Evolutionary conservation across 163 green algal genomes (phyloP).

Genomic region (Chlamydomonas reinhardtii): DNA sequence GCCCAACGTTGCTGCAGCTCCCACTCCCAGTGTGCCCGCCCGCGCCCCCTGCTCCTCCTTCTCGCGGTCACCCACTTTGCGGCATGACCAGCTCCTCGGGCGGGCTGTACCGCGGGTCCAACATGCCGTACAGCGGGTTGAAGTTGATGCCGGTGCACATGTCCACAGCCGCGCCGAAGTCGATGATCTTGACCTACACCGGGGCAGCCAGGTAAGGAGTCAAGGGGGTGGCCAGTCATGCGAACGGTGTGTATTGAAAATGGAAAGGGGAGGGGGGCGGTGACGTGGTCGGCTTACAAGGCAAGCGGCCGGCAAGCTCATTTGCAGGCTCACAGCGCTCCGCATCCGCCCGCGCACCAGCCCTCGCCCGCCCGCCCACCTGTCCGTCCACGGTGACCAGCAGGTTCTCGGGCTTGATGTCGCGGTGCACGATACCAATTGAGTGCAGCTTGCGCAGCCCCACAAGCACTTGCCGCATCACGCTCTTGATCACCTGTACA

Average conservation of each 20-base stretch:
- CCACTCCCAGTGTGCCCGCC: too few relatives aligned
- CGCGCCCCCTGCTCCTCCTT: too few relatives aligned
- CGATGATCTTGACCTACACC: slow-evolving; percentile 91
- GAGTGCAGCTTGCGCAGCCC: slow-evolving; percentile 78
- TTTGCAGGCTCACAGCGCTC: too few relatives aligned
- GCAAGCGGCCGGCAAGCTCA: too few relatives aligned
- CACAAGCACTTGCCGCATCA: slow-evolving; percentile 83
- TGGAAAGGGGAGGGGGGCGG: too few relatives aligned
- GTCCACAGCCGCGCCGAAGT: slow-evolving; percentile 96
- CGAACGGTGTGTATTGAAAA: too few relatives aligned
- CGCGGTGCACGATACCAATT: slow-evolving; percentile 92
- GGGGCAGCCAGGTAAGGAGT: not conserved
- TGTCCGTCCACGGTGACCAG: slow-evolving; percentile 85
- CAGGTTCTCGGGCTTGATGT: slow-evolving; percentile 92
- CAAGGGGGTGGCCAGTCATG: too few relatives aligned
- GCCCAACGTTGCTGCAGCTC: too few relatives aligned
- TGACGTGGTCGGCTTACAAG: too few relatives aligned
- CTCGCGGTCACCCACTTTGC: slow-evolving; percentile 71
- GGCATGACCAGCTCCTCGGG: slow-evolving; percentile 92
- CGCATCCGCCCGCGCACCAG: too few relatives aligned
- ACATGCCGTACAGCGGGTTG: slow-evolving; percentile 91
- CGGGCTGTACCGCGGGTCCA: slow-evolving; percentile 95
- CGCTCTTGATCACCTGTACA: slow-evolving; percentile 72
- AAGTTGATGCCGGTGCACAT: slow-evolving; percentile 98
- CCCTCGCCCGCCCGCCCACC: slow-evolving; percentile 25